Evolutionary conservation across 345 rosid genomes (phyloP), one percentile per base, ranked within the genome.

Genomic region (Camelina laxa): DNA sequence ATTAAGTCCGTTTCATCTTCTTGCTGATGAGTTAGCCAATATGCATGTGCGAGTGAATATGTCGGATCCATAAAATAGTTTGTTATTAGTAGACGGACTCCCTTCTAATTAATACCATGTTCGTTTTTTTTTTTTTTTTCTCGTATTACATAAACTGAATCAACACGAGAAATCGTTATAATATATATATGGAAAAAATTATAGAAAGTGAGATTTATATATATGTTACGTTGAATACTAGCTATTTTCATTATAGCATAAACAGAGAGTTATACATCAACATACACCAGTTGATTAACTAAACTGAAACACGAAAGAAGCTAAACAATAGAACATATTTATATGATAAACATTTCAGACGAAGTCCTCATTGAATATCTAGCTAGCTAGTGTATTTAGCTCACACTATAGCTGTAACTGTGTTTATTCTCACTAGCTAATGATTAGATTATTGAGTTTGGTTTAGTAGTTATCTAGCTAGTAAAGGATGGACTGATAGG

Each of bases 401-500:
- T 55, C 64, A 55, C 71, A 57, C 44, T 48, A 53, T 24, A 58
- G 78, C 60, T 57, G 6, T 24, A 49, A 24, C 9, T 17, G 69
- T 20, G 59, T 60, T 76, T 76, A 76, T 69, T 76, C 6, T 76
- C 51, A 69, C 42, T 21, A 60, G 56, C 21, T 59, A 41, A 31
- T 60, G 13, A 62, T 38, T 54, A 9, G 31, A 41, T 33, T 22
- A 62, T 69, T 22, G 35, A 75, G 21, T 49, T 27, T 36, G 44
- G 54, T 38, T 48, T 5, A 11, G 39, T 39, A 36, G 41, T 10
- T 9, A 38, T 9, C 41, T 48, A 8, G 51, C 61, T 77, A 73
- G 74, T 78, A 65, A 54, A 38, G 77, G 71, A 77, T 65, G 68
- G 88, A 59, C 70, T 83, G 93, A 65, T 82, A 87, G 44, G 91